A percentile compares a stretch with the other conserved stretches of the same genome.
Conservation (phyloP, 208 protist genomes). For the Acanthamoeba royreba region DNA sequence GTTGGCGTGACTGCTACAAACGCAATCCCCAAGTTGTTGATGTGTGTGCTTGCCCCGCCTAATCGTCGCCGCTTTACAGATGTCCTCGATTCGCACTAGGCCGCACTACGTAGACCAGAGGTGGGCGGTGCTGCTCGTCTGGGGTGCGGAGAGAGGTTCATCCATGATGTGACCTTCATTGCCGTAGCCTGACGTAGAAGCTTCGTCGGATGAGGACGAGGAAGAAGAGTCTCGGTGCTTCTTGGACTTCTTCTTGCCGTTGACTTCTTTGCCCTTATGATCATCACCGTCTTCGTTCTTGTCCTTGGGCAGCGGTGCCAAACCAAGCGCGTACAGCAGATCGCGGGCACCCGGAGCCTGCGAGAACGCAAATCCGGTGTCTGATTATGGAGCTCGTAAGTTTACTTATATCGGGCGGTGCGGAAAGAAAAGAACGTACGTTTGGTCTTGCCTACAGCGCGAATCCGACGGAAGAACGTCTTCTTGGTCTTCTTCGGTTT, state of each 20-base stretch:
- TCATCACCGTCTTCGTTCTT: not conserved
- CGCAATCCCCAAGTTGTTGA: too few relatives aligned
- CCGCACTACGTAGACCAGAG: too few relatives aligned
- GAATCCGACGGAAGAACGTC: not conserved
- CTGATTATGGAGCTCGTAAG: not conserved
- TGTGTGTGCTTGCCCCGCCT: too few relatives aligned
- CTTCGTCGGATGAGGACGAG: not conserved
- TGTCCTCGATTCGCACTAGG: too few relatives aligned
- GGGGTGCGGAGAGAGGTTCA: too few relatives aligned
- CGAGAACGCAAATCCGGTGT: conserved; percentile 14
- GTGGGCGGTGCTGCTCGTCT: too few relatives aligned
- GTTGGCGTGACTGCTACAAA: too few relatives aligned
- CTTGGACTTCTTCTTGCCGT: not conserved
- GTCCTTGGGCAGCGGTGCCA: not conserved
- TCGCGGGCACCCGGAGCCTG: not conserved
- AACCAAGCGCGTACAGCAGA: not conserved
- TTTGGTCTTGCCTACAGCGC: not conserved
- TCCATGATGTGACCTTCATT: too few relatives aligned
- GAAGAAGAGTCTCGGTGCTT: not conserved
- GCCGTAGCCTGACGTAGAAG: not conserved
- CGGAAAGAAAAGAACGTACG: not conserved
- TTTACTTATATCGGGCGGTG: not conserved
- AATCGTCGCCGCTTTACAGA: too few relatives aligned
- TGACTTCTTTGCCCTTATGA: not conserved
- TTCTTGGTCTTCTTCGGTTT: not conserved